A percentile compares a stretch with the other conserved stretches of the same genome.
These are phyloP conservation scores for Dactylellina parvicollis DNA, from an alignment of 2,329 filamentous ascomycete species.

Conservation along the genomic window DNA sequence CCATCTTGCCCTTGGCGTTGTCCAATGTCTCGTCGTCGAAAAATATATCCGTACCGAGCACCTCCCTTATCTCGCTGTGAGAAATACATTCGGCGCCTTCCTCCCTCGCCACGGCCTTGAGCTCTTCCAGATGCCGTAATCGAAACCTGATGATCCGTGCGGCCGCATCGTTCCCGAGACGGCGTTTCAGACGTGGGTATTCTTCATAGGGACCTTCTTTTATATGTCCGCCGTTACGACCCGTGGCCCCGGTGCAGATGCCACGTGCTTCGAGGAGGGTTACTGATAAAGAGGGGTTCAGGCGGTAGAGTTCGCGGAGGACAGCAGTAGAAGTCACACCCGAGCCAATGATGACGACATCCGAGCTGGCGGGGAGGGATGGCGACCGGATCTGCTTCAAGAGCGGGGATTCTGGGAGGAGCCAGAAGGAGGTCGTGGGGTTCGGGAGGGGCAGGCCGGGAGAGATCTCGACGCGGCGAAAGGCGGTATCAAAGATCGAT, in stretches of 20 bases:
- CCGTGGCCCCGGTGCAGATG: constrained; percentile 67
- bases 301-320: constrained; percentile 60
- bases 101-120: constrained; percentile 62
- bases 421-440: constrained; percentile 65
- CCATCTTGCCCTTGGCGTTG: constrained; percentile 59
- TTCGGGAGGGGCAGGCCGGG: constrained; percentile 63
- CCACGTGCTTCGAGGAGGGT: constrained; percentile 67
- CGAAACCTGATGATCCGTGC: constrained; percentile 63
- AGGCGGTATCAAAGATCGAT: constrained; percentile 16
- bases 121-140: constrained; percentile 62
- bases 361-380: constrained; percentile 62
- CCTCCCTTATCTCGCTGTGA: constrained; percentile 61
- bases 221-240: constrained; percentile 67
- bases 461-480: constrained; percentile 35
- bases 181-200: constrained; percentile 60
- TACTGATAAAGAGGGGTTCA: constrained; percentile 57
- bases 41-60: constrained; percentile 65
- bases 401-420: constrained; percentile 63
- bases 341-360: constrained; percentile 68
- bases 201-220: constrained; percentile 64
- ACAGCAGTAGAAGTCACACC: constrained; percentile 66
- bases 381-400: constrained; percentile 59
- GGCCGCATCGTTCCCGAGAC: constrained; percentile 61
- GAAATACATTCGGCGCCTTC: constrained; percentile 58
- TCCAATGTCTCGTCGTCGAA: constrained; percentile 61